Conservation (phyloP, 805 yeast species). For the Groenewaldozyma salmanticensis region DNA sequence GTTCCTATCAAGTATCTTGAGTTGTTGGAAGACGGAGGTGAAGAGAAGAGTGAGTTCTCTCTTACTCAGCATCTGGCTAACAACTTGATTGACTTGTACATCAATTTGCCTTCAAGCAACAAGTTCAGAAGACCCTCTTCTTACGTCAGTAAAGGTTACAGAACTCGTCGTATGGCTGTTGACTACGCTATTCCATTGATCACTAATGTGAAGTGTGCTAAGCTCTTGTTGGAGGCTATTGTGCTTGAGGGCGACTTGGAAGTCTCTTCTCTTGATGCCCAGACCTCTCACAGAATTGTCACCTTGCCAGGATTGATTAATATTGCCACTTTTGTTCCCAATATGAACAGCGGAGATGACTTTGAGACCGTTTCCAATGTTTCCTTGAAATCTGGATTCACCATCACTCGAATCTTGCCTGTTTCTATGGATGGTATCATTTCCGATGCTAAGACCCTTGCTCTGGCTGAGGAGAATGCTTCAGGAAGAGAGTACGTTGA, state of each 20-base stretch:
- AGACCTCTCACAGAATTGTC: slow-evolving; percentile 77
- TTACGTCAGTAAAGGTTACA: slow-evolving; percentile 94
- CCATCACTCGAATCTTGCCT: slow-evolving; percentile 74
- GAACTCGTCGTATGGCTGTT: slow-evolving; percentile 99
- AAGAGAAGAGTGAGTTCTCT: slow-evolving; percentile 83
- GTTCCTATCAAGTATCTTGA: slow-evolving; percentile 93
- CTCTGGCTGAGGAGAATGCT: slow-evolving; percentile 48
- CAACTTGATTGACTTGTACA: slow-evolving; percentile 90
- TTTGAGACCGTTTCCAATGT: slow-evolving; percentile 60
- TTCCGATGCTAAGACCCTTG: slow-evolving; percentile 54
- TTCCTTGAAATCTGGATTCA: slow-evolving; percentile 79
- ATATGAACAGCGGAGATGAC: slow-evolving; percentile 41
- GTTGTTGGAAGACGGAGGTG: slow-evolving; percentile 59
- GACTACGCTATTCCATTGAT: slow-evolving; percentile 97
- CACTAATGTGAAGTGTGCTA: slow-evolving; percentile 96
- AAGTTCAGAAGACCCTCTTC: slow-evolving; percentile 98
- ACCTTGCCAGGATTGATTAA: slow-evolving; percentile 82
- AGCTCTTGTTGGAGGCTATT: slow-evolving; percentile 88
- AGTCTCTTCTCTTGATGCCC: slow-evolving; percentile 72
- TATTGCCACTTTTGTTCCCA: slow-evolving; percentile 69
- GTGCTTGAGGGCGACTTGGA: slow-evolving; percentile 49
- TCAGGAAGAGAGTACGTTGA: slow-evolving; percentile 61
- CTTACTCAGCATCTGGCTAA: slow-evolving; percentile 93
- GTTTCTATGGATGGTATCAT: slow-evolving; percentile 54
- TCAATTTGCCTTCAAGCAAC: slow-evolving; percentile 93